Percentiles rank a stretch among this genome's conserved stretches.
Conservation (phyloP, 2,329 filamentous ascomycete species). For the Ilyonectria sp. region DNA sequence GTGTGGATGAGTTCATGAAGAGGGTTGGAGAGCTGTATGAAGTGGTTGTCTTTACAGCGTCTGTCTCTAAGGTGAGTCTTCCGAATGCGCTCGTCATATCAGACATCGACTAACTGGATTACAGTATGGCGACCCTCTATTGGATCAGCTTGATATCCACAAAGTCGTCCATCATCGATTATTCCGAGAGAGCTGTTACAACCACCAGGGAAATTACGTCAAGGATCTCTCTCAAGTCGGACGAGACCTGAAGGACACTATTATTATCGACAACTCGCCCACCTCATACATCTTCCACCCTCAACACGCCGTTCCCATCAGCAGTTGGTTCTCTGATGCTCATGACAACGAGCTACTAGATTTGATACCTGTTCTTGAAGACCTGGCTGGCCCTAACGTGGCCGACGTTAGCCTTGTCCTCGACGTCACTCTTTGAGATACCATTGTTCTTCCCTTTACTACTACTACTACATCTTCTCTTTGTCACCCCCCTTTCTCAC, state of each 20-base stretch:
- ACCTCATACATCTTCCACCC: slow-evolving; percentile 99
- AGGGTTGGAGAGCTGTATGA: slow-evolving; percentile 97
- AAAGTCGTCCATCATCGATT: slow-evolving; percentile 95
- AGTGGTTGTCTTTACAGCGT: slow-evolving; percentile 98
- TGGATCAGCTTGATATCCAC: slow-evolving; percentile 98
- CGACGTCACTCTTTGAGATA: slow-evolving; percentile 83
- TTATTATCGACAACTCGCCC: slow-evolving; percentile 99
- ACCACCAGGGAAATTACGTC: slow-evolving; percentile 99
- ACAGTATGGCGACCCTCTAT: slow-evolving; percentile 93
- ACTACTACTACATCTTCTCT: slow-evolving; percentile 47
- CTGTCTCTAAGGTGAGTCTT: slow-evolving; percentile 87
- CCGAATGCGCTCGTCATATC: too few species aligned
- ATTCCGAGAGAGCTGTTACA: slow-evolving; percentile 99
- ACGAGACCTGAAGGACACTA: slow-evolving; percentile 94
- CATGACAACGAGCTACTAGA: slow-evolving; percentile 99
- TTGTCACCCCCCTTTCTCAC: slow-evolving; percentile 49
- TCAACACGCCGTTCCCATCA: slow-evolving; percentile 98
- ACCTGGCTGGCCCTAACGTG: slow-evolving; percentile 90
- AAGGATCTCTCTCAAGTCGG: slow-evolving; percentile 99
- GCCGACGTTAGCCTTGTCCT: slow-evolving; percentile 97
- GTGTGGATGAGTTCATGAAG: slow-evolving; percentile 99
- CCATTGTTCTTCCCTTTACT: slow-evolving; percentile 47
- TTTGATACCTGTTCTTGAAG: slow-evolving; percentile 97
- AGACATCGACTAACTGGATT: slow-evolving; percentile 42
- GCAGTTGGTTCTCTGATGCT: slow-evolving; percentile 99